These are phyloP conservation scores for Umbelopsis sp. DNA, from an alignment of 192 early-diverging fungal genomes.

Conservation along the genomic window DNA sequence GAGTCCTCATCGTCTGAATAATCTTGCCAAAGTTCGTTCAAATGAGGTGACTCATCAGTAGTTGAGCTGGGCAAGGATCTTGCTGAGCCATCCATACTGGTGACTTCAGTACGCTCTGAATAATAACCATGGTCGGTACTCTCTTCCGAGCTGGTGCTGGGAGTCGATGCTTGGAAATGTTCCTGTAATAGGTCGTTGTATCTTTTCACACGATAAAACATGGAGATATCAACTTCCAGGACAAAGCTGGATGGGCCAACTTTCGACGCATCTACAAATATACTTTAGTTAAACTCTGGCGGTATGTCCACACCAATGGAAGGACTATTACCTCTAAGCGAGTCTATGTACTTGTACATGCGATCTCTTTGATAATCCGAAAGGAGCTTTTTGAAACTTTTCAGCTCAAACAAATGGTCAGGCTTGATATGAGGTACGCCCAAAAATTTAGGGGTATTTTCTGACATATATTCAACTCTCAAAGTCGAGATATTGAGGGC, in stretches of 20 bases:
- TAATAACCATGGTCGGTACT: background rate
- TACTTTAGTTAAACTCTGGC: no score
- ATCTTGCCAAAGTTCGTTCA: background rate
- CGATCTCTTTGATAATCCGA: conserved; percentile 9
- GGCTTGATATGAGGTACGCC: conserved; percentile 19
- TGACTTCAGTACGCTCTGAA: background rate
- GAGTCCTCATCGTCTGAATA: conserved; percentile 4
- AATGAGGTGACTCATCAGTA: background rate
- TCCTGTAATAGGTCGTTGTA: background rate
- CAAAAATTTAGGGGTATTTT: conserved; percentile 1
- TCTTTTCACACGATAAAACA: background rate
- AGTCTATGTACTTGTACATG: background rate
- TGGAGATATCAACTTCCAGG: background rate
- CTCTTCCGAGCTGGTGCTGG: background rate
- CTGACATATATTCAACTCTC: conserved; percentile 14
- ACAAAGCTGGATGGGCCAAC: conserved; percentile 10
- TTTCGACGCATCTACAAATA: conserved; percentile 6
- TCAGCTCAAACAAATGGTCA: background rate
- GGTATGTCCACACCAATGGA: background rate
- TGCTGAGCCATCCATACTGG: background rate
- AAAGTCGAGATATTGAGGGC: background rate
- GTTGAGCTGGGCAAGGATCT: background rate
- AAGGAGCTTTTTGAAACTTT: conserved; percentile 4
- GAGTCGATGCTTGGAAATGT: background rate
- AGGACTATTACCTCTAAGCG: background rate